Evolutionary conservation across 192 early-diverging fungal species (phyloP), one percentile per base, ranked within the genome.

Genomic region (Gigaspora rosea): DNA sequence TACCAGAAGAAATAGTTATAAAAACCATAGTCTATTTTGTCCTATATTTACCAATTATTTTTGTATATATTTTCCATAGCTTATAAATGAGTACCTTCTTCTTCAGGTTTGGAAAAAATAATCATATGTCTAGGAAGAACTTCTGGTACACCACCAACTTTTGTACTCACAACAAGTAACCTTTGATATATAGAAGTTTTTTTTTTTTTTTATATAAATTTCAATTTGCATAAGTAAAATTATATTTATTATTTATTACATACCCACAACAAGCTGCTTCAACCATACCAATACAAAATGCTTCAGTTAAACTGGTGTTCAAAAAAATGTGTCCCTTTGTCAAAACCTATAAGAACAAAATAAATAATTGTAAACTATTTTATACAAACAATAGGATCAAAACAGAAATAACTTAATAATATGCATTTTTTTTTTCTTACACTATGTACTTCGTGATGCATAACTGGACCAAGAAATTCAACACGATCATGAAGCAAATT

Each of bases 251-350:
- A n/a, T 54, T 18, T 54, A 4, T 54, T 18, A 79, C 81, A 67
- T 80, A 91, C 90, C 96, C 97, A 46, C 94, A 96, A 57, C 93
- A 93, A 7, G 96, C 97, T 7, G 97, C 97, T 84, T 99, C 97
- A 18, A 99, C 96, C 71, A 99, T 98, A 7, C 94, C 96, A 61
- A 97, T 99, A 79, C 97, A 97, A 78, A 99, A 99, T 8, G 97
- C 97, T 78, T 99, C 97, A 2, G 96, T 99, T 81, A 98, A 85
- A 54, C 94, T 95, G 35, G 97, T 98, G 78, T 99, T 99, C 35
- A 99, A 82, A 78, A 97, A 99, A 15, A 99, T 96, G 70, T 97
- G 91, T 13, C 97, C 97, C 66, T 95, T 91, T 12, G 94, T 90
- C 20, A 99, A 85, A 32, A 81, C 79, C 83, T 82, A 68, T 57